These are phyloP conservation scores for Chaetomiaceae sp. DNA, from an alignment of 2,329 filamentous ascomycete species.

Conservation along the genomic window DNA sequence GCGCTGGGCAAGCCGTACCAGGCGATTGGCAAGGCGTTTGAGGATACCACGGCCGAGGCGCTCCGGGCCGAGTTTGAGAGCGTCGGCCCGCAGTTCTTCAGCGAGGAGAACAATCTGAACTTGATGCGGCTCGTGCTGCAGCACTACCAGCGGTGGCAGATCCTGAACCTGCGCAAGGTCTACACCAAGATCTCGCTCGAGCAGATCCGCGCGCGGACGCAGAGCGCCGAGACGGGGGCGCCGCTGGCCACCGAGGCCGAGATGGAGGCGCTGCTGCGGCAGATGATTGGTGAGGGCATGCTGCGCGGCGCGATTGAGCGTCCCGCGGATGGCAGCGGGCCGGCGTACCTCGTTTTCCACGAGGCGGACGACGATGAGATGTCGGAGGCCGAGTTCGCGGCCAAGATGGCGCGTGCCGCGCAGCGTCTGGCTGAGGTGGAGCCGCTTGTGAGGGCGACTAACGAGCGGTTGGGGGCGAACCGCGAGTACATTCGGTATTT, in stretches of 20 bases:
- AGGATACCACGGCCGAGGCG: constrained; percentile 45
- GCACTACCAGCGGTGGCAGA: constrained; percentile 70
- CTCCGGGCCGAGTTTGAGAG: constrained; percentile 56
- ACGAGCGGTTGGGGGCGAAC: constrained; percentile 51
- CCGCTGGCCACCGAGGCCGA: constrained; percentile 40
- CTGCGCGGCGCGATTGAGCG: constrained; percentile 50
- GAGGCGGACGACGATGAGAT: constrained; percentile 38
- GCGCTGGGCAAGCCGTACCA: constrained; percentile 65
- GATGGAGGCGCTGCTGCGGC: constrained; percentile 43
- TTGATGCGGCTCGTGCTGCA: constrained; percentile 66
- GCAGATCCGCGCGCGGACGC: constrained; percentile 48
- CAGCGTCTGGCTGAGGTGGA: constrained; percentile 42
- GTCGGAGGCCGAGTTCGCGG: constrained; percentile 48
- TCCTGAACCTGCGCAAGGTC: constrained; percentile 67
- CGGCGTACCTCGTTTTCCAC: constrained; percentile 50
- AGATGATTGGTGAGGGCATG: constrained; percentile 54
- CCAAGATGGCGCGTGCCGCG: constrained; percentile 41
- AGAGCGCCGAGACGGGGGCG: constrained; percentile 50
- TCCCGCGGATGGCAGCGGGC: constrained; percentile 37
- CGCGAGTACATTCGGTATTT: constrained; percentile 52
- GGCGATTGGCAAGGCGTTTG: constrained; percentile 65
- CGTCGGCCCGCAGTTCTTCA: constrained; percentile 53
- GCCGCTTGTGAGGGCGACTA: constrained; percentile 47
- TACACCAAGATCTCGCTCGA: constrained; percentile 59
- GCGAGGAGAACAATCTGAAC: constrained; percentile 66